A percentile compares a stretch with the other conserved stretches of the same genome.
These are phyloP conservation scores for Calocybe indica DNA, from an alignment of 768 basidiomycete genomes.

Conservation along the genomic window DNA sequence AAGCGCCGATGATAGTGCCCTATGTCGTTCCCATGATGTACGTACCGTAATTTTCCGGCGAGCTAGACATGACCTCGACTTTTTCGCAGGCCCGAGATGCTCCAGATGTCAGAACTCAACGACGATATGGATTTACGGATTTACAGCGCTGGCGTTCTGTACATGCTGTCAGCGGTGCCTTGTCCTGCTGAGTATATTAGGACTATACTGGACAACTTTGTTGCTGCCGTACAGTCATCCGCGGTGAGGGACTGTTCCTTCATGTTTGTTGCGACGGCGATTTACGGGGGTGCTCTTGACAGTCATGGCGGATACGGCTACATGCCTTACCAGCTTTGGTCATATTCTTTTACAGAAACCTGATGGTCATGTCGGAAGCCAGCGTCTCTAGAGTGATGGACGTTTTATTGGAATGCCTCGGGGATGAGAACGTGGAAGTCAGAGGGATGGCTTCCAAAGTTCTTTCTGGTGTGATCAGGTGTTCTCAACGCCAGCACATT, in stretches of 20 bases:
- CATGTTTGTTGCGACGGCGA: constrained; percentile 22
- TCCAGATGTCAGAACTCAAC: constrained; percentile 87
- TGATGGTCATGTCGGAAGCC: constrained; percentile 65
- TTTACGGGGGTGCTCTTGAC: constrained; percentile 6
- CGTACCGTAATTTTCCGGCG: constrained; percentile 21
- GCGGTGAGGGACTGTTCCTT: constrained; percentile 39
- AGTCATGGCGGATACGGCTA: constrained; percentile 90
- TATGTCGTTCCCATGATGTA: constrained; percentile 76
- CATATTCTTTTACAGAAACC: constrained; percentile 88
- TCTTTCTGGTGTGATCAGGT: constrained; percentile 80
- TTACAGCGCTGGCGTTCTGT: constrained; percentile 75
- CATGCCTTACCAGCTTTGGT: constrained; percentile 85
- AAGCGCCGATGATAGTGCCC: constrained; percentile 71
- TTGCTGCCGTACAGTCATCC: constrained; percentile 71
- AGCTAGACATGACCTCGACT: neutral
- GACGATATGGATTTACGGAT: constrained; percentile 79
- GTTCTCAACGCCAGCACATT: constrained; percentile 86
- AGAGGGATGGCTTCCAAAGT: constrained; percentile 87
- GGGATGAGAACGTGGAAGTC: constrained; percentile 90
- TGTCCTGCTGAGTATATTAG: constrained; percentile 63
- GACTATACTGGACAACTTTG: constrained; percentile 54
- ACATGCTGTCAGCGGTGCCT: constrained; percentile 78
- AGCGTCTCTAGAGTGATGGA: constrained; percentile 74
- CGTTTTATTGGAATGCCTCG: constrained; percentile 74
- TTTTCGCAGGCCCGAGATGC: constrained; percentile 66